Conservation (phyloP, 306 rosid species). For the Fragaria ananassa region DNA sequence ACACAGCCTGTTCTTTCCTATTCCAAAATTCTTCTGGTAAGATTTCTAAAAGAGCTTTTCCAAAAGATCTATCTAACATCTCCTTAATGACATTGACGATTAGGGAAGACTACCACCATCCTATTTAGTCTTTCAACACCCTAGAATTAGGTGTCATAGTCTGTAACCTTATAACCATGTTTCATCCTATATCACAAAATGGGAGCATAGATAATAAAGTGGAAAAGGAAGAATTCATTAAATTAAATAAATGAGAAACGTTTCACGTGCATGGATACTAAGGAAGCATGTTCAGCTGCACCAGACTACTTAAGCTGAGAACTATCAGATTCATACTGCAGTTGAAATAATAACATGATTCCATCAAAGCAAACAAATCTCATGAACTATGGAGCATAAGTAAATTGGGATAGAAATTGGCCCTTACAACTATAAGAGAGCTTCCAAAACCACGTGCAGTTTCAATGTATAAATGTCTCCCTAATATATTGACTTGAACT, state of each 20-base stretch:
- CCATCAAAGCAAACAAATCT: not conserved
- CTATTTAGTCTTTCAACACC: not conserved
- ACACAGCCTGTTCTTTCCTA: not conserved
- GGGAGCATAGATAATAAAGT: not conserved
- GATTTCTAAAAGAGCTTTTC: not conserved
- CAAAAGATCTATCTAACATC: not conserved
- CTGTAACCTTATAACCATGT: not conserved
- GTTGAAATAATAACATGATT: not conserved
- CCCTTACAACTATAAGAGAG: constrained; percentile 51
- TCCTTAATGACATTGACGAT: not conserved
- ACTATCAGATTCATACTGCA: not conserved
- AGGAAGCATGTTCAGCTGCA: not conserved
- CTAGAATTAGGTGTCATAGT: not conserved
- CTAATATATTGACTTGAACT: constrained; percentile 96
- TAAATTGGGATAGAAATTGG: constrained; percentile 20
- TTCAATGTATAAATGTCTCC: constrained; percentile 85
- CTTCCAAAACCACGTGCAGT: constrained; percentile 74
- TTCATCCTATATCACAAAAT: not conserved
- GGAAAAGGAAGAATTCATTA: not conserved
- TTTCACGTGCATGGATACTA: not conserved
- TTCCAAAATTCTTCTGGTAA: not conserved
- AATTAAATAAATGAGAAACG: not conserved
- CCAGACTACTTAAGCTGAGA: constrained; percentile 14
- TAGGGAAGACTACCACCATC: constrained; percentile 3
- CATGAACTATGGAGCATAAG: not conserved